These are phyloP conservation scores for Marchantia polymorpha DNA, from an alignment of 225 moss, liverwort and hornwort genomes.

Conservation along the genomic window DNA sequence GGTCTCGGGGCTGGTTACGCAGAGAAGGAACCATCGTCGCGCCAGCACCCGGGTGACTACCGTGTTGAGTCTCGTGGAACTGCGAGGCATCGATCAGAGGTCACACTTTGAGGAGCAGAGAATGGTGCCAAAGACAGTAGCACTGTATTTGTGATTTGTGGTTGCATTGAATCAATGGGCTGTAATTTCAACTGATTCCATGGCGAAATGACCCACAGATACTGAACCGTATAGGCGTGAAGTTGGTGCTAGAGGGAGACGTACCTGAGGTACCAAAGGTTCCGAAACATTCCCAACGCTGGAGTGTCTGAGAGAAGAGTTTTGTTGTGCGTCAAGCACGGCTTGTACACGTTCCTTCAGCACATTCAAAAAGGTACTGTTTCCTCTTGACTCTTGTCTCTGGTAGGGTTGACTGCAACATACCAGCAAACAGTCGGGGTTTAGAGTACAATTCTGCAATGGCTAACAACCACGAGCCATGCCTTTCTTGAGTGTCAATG, in stretches of 20 bases:
- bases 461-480: too few relatives aligned
- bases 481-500: background rate
- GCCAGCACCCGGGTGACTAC: constrained; percentile 1
- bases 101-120: background rate
- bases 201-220: background rate
- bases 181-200: too few relatives aligned
- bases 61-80: constrained; percentile 26
- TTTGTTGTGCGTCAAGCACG: constrained; percentile 40
- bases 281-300: constrained; percentile 33
- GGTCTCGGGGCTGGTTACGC: constrained; percentile 19
- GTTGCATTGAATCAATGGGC: too few relatives aligned
- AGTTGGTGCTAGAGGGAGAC: background rate
- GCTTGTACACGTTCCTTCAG: constrained; percentile 46
- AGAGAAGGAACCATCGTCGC: constrained; percentile 10
- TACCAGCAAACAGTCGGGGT: background rate
- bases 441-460: background rate
- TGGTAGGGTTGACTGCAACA: constrained; percentile 29
- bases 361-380: constrained; percentile 32
- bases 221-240: background rate
- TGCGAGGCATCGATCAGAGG: background rate
- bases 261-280: constrained; percentile 30
- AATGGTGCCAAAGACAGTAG: background rate
- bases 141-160: too few relatives aligned
- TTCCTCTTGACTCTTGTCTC: constrained; percentile 19
- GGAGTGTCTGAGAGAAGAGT: constrained; percentile 23